Evolutionary conservation across 441 rosid genomes (phyloP), one percentile per base, ranked within the genome.

Genomic region (Metrosideros polymorpha): DNA sequence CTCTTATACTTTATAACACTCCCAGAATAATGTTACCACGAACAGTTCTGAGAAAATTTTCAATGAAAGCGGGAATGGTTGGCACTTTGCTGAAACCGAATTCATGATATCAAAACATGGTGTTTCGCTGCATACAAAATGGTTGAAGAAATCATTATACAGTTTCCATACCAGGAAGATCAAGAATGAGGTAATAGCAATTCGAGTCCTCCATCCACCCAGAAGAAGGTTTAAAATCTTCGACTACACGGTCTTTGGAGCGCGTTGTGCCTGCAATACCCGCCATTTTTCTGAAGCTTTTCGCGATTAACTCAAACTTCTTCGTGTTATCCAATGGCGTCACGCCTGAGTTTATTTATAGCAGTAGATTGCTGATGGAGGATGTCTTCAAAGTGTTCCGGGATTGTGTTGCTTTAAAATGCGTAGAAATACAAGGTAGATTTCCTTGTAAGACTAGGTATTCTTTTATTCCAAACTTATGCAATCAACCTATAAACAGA

Each of bases 161-260:
- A 19, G 79, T 35, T 42, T 76, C 42, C 45, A 19, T 93, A 94
- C 97, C 94, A 15, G 95, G 97, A 89, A 94, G 95, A 89, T 91
- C 90, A 76, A 94, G 75, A 9, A 91, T 91, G 86, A 94, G 95
- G 89, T 79, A 87, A 88, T 91, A 89, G 89, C 49, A 57, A 42
- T 84, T 45, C 5, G 90, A 57, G 87, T 93, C 94, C 82, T 93
- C 92, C 2, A 86, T 87, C 97, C 95, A 94, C 84, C 84, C 93
- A 0, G 91, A 88, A 77, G 91, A 75, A 79, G 95, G 94, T 39
- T 59, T 89, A 39, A 91, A 51, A 83, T 89, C 90, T 82, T 89
- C 77, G 30, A 87, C 89, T 17, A 13, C 4, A 42, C 47, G 90
- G 51, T 25, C 59, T 9, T 56, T 7, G n/a, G 86, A 84, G 27